Percentiles rank a stretch among this genome's conserved stretches.
Conservation (phyloP, 495 filamentous ascomycete species). For the Hypomontagnella submonticulosa region DNA sequence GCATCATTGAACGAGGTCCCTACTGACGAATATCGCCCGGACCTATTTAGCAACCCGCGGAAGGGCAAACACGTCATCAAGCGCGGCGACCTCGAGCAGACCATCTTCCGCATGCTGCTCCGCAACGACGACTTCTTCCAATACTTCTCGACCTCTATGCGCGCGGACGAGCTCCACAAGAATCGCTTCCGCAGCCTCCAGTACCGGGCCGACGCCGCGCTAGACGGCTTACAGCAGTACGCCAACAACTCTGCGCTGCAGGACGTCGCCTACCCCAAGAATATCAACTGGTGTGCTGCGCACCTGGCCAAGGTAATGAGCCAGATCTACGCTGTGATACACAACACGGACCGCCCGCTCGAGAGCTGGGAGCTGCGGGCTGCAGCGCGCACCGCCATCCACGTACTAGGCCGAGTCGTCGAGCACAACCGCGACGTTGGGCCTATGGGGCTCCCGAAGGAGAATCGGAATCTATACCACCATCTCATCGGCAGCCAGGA, state of each 20-base stretch:
- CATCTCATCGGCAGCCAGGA: constrained; percentile 53
- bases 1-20: constrained; percentile 51
- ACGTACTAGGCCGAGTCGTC: constrained; percentile 54
- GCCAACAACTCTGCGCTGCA: constrained; percentile 37
- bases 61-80: constrained; percentile 42
- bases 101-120: constrained; percentile 60
- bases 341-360: constrained; percentile 50
- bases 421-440: constrained; percentile 47
- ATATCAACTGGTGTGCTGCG: constrained; percentile 52
- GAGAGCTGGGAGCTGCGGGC: constrained; percentile 48
- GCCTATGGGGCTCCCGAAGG: constrained; percentile 22
- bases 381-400: constrained; percentile 54
- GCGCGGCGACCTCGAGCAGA: constrained; percentile 57
- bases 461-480: constrained; percentile 52
- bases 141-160: constrained; percentile 53
- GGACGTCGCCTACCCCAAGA: constrained; percentile 20
- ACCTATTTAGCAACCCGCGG: constrained; percentile 48
- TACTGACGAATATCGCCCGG: constrained; percentile 52
- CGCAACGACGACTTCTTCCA: constrained; percentile 57
- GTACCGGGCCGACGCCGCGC: constrained; percentile 52
- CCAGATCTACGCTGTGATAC: constrained; percentile 51
- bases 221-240: constrained; percentile 52
- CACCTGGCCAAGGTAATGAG: constrained; percentile 51
- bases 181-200: constrained; percentile 55
- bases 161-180: constrained; percentile 50